Conservation (phyloP, 352 stramenopile species). For the Globisporangium parvum region DNA sequence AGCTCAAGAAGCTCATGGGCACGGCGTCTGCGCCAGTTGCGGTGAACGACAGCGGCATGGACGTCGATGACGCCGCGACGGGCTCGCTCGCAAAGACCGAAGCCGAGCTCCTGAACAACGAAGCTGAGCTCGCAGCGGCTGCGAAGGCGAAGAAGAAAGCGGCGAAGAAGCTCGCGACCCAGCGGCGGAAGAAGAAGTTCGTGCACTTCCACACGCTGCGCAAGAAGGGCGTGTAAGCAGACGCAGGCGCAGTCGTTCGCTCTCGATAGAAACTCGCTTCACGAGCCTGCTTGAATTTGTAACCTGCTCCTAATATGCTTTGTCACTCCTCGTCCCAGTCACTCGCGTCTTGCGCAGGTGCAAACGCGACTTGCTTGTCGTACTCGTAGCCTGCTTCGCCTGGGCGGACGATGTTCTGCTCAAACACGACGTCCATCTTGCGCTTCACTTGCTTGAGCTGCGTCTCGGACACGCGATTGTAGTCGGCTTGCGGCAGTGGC, state of each 20-base stretch:
- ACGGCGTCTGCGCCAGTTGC: slow-evolving; percentile 38
- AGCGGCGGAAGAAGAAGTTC: slow-evolving; percentile 72
- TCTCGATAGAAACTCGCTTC: slow-evolving; percentile 14
- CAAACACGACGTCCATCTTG: slow-evolving; percentile 67
- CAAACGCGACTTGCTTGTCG: slow-evolving; percentile 62
- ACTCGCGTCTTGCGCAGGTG: slow-evolving; percentile 31
- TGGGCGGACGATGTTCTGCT: slow-evolving; percentile 51
- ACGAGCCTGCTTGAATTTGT: slow-evolving; percentile 9
- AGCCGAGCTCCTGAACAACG: slow-evolving; percentile 40
- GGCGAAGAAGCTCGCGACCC: slow-evolving; percentile 35
- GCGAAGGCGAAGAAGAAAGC: slow-evolving; percentile 54
- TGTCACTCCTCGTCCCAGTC: slow-evolving; percentile 58
- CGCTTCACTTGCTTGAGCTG: slow-evolving; percentile 63
- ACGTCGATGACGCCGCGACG: slow-evolving; percentile 28
- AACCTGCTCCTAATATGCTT: slow-evolving; percentile 52
- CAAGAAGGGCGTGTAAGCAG: slow-evolving; percentile 82
- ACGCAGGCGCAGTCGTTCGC: neutral
- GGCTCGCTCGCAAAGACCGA: slow-evolving; percentile 34
- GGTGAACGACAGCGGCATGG: slow-evolving; percentile 24
- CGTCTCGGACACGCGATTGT: slow-evolving; percentile 73
- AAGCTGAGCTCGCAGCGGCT: slow-evolving; percentile 28
- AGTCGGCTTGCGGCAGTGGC: slow-evolving; percentile 55
- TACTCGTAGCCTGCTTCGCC: slow-evolving; percentile 54
- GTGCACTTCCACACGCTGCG: slow-evolving; percentile 83
- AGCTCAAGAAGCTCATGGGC: slow-evolving; percentile 73